A percentile compares a stretch with the other conserved stretches of the same genome.
These are phyloP conservation scores for Pseudomonodictys pantanalensis DNA, from an alignment of 495 filamentous ascomycete genomes.

Conservation along the genomic window DNA sequence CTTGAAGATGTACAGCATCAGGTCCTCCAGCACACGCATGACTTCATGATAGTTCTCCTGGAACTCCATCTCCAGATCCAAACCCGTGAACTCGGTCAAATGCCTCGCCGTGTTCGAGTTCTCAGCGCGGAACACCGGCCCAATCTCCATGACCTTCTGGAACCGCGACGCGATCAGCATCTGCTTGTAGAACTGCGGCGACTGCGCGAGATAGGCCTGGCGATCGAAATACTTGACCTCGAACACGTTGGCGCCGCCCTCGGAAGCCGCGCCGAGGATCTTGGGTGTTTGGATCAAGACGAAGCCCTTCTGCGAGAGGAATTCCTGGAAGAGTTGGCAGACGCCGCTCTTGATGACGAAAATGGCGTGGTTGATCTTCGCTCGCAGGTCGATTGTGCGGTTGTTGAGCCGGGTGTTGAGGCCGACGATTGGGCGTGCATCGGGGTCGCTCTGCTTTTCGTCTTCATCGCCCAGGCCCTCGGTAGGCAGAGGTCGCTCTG, in stretches of 20 bases:
- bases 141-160: constrained; percentile 46
- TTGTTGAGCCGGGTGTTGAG: constrained; percentile 46
- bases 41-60: constrained; percentile 50
- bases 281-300: constrained; percentile 42
- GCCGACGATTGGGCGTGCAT: constrained; percentile 42
- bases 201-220: constrained; percentile 45
- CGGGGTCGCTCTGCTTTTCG: constrained; percentile 30
- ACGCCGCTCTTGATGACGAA: constrained; percentile 46
- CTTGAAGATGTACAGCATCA: constrained; percentile 49
- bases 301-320: constrained; percentile 40
- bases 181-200: constrained; percentile 49
- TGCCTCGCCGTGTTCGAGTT: constrained; percentile 49
- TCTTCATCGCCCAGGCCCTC: constrained; percentile 39
- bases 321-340: constrained; percentile 42
- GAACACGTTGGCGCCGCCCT: constrained; percentile 48
- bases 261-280: constrained; percentile 43
- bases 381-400: constrained; percentile 44
- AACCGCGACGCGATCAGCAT: constrained; percentile 46
- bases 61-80: constrained; percentile 50
- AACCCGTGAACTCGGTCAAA: constrained; percentile 48
- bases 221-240: constrained; percentile 46
- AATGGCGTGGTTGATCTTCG: constrained; percentile 45
- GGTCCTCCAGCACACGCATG: constrained; percentile 43
- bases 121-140: constrained; percentile 48
- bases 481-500: constrained; percentile 41